phyloP scores from a whole-genome alignment of 1,139 yeast genomes.

The Geotrichum reessii region DNA sequence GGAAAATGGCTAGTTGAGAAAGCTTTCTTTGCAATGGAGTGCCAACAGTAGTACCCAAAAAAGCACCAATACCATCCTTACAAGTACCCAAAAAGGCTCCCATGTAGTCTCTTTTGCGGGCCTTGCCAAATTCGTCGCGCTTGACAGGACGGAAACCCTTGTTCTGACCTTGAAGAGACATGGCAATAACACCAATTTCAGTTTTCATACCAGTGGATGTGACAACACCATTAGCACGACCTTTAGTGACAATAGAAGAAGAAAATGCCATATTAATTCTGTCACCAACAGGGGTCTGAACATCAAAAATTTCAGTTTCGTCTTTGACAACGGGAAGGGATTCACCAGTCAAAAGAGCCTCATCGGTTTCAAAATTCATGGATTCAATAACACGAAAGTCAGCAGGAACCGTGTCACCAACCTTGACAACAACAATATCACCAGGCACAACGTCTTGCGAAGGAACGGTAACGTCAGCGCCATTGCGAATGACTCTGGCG shows the following conservation, averaged over 20 bases:
- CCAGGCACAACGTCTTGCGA: conserved; percentile 76
- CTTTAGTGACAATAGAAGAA: conserved; percentile 68
- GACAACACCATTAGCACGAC: conserved; percentile 68
- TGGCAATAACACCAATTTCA: conserved; percentile 74
- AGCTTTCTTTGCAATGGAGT: conserved; percentile 68
- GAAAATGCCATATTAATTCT: conserved; percentile 67
- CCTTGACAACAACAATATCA: conserved; percentile 58
- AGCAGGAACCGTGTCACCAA: conserved; percentile 79
- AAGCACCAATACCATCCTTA: conserved; percentile 53
- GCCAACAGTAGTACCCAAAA: conserved; percentile 70
- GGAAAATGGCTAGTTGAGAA: conserved; percentile 62
- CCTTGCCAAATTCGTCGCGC: conserved; percentile 36
- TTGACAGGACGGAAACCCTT: conserved; percentile 36
- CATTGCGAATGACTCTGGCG: conserved; percentile 63
- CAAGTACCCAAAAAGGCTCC: conserved; percentile 44
- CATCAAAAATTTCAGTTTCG: conserved; percentile 41
- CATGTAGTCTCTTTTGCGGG: conserved; percentile 46
- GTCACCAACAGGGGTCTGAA: conserved; percentile 65
- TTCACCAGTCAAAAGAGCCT: conserved; percentile 76
- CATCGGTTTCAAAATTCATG: conserved; percentile 72
- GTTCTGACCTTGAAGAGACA: conserved; percentile 46
- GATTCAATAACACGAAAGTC: conserved; percentile 58
- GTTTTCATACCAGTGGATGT: conserved; percentile 63
- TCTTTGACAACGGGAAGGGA: conserved; percentile 67
- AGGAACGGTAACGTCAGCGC: conserved; percentile 53